phyloP scores from a whole-genome alignment of 345 rosid species.

The Sapria himalayana region DNA sequence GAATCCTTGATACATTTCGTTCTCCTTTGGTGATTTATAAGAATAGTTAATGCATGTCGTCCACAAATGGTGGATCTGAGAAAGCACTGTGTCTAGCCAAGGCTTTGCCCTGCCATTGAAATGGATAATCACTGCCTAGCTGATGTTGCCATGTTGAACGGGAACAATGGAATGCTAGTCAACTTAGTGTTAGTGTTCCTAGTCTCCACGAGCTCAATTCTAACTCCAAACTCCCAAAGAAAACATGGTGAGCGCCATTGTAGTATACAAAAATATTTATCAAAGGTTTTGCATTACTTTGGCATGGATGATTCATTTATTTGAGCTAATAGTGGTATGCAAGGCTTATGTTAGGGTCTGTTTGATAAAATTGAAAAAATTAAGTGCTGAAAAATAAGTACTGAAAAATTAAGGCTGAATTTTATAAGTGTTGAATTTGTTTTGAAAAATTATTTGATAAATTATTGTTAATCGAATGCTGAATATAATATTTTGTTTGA shows the following conservation, averaged over 20 bases:
- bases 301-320: background rate
- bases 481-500: too few relatives aligned
- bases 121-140: too few relatives aligned
- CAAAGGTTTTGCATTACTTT: background rate
- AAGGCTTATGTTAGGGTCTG: constrained; percentile 71
- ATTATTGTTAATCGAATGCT: too few relatives aligned
- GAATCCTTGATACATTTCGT: too few relatives aligned
- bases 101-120: constrained; percentile 98
- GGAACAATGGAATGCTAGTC: constrained; percentile 89
- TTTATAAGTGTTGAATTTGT: too few relatives aligned
- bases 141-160: too few relatives aligned
- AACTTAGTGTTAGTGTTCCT: constrained; percentile 83
- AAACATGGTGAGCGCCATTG: background rate
- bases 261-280: background rate
- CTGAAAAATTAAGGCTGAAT: too few relatives aligned
- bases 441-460: too few relatives aligned
- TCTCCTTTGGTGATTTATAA: too few relatives aligned
- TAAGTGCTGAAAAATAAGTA: too few relatives aligned
- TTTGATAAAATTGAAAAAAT: too few relatives aligned
- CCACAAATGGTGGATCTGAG: constrained; percentile 73
- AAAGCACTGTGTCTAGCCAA: constrained; percentile 90
- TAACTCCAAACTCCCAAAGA: constrained; percentile 53
- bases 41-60: constrained; percentile 58
- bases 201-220: constrained; percentile 95
- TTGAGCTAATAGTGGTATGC: constrained; percentile 83